Evolutionary conservation across 345 rosid genomes (phyloP), one percentile per base, ranked within the genome.

Genomic region (Brassica cretica): DNA sequence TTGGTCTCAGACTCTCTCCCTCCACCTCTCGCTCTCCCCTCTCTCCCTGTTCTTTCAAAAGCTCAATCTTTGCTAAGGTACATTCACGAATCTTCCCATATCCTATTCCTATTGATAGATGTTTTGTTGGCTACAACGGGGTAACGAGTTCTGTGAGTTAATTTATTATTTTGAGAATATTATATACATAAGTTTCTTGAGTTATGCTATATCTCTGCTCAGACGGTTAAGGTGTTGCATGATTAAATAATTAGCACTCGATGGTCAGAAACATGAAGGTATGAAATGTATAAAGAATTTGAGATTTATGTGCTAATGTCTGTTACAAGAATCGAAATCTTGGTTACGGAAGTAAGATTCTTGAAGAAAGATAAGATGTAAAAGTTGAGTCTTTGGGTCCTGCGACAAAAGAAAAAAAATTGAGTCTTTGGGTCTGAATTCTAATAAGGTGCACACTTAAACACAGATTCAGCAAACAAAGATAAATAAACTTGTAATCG

Each of bases 61-160:
- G 64, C 46, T 35, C 82, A 69, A 80, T 94, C 84, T 75, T 70
- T 77, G 93, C 98, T 49, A 88, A 92, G 97, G 97, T 94, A 88
- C 93, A 84, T 86, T 86, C 69, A n/a, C 0, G 1, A 64, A 25
- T 35, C 75, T 21, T 53, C 25, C 46, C 6, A 9, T 21, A 9
- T 64, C 29, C 30, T 3, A 75, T 9, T 64, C 29, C 30, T 3
- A 75, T 39, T 53, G 24, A 25, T 59, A 44, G 14, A 63, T 70
- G 27, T 64, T 64, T 29, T 62, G 33, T 24, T 74, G 66, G 66
- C 21, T 10, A 51, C 35, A 66, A 8, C 5, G 60, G 62, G 24
- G 59, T 76, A 5, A 16, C 55, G 21, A 39, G 15, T 58, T 67
- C 49, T 59, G 11, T 44, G 5, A 29, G 10, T 58, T 7, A 75